Evolutionary conservation across 2,329 filamentous ascomycete genomes (phyloP).

Genomic region (Aureobasidium melanogenum): DNA sequence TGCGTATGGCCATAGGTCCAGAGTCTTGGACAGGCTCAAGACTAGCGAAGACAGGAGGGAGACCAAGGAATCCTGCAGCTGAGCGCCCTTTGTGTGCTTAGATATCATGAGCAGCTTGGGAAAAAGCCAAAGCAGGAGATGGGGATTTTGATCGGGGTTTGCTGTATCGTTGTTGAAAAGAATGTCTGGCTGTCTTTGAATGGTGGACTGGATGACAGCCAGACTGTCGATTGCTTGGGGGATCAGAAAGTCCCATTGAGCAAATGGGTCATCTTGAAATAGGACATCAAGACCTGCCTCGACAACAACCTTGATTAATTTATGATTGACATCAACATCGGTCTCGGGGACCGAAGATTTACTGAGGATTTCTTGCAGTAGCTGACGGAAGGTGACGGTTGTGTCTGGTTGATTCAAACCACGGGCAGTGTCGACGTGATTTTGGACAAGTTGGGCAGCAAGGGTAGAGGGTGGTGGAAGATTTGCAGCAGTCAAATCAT

Average conservation of each 20-base stretch:
- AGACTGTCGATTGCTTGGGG: slow-evolving; percentile 63
- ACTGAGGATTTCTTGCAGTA: slow-evolving; percentile 56
- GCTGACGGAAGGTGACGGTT: slow-evolving; percentile 59
- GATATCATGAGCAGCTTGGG: slow-evolving; percentile 43
- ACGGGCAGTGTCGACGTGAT: slow-evolving; percentile 48
- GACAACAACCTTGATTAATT: slow-evolving; percentile 75
- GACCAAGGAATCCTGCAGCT: slow-evolving; percentile 30
- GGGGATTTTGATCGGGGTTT: slow-evolving; percentile 25
- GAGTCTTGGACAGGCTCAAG: slow-evolving; percentile 26
- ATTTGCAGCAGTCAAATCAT: slow-evolving; percentile 17
- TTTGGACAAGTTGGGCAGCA: slow-evolving; percentile 78
- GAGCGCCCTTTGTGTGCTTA: slow-evolving; percentile 31
- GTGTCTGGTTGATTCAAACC: slow-evolving; percentile 3
- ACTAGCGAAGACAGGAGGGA: slow-evolving; percentile 31
- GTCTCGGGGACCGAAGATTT: slow-evolving; percentile 47
- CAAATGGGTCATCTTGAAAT: slow-evolving; percentile 60
- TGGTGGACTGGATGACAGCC: slow-evolving; percentile 64
- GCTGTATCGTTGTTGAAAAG: slow-evolving; percentile 35
- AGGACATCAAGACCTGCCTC: slow-evolving; percentile 68
- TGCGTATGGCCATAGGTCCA: slow-evolving; percentile 28
- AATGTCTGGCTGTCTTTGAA: slow-evolving; percentile 66
- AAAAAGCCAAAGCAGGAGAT: slow-evolving; percentile 46
- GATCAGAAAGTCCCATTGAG: slow-evolving; percentile 45
- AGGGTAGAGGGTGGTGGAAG: slow-evolving; percentile 63
- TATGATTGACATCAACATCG: slow-evolving; percentile 68